Conservation (phyloP, 306 rosid genomes). For the Biancaea sappan region DNA sequence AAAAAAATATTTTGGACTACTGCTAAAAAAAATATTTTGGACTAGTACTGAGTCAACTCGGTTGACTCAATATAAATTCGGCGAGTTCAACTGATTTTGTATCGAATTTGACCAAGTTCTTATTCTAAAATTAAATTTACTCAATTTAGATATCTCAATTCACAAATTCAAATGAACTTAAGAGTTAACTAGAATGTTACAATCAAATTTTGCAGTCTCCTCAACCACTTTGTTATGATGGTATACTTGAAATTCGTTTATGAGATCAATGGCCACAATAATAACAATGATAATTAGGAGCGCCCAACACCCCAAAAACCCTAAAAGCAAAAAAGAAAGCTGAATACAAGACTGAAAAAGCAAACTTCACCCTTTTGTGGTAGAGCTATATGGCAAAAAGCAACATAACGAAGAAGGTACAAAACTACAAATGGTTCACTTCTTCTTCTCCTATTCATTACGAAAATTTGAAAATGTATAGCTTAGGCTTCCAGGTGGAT, state of each 20-base stretch:
- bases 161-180: no score
- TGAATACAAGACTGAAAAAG: constrained; percentile 30
- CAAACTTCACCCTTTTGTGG: constrained; percentile 31
- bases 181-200: no score
- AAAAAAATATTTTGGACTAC: no score
- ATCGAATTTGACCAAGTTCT: no score
- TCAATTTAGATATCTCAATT: no score
- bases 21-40: no score
- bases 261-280: constrained; percentile 50
- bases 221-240: constrained; percentile 54
- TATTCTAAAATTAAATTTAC: no score
- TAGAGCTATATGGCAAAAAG: not conserved
- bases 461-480: constrained; percentile 20
- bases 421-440: no score
- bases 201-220: constrained; percentile 44
- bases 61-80: no score
- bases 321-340: constrained; percentile 18
- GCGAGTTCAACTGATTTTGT: no score
- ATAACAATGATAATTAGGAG: constrained; percentile 38
- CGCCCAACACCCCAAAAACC: constrained; percentile 8
- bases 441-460: constrained; percentile 40
- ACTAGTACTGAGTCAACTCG: no score
- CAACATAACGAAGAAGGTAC: constrained; percentile 26
- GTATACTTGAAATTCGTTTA: constrained; percentile 55
- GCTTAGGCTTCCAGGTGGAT: constrained; percentile 41